A percentile compares a stretch with the other conserved stretches of the same genome.
These are phyloP conservation scores for Oryza meyeriana DNA, from an alignment of 176 grass and related monocot species.

Conservation along the genomic window DNA sequence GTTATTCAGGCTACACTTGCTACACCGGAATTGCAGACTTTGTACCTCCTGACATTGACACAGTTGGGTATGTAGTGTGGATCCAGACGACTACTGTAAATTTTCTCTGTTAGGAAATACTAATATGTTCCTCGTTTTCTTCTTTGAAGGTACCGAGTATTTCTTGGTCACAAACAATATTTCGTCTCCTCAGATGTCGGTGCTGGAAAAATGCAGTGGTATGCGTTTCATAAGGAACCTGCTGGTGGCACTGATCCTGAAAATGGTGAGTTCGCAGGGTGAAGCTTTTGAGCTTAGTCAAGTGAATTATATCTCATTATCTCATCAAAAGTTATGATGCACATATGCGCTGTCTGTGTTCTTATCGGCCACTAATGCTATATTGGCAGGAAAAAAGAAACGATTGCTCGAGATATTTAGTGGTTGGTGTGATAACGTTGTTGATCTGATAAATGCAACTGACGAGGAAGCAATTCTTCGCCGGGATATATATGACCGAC, in stretches of 20 bases:
- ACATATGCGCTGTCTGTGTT: background rate
- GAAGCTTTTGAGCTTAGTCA: conserved; percentile 5
- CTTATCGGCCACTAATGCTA: conserved; percentile 19
- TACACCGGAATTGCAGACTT: conserved; percentile 97
- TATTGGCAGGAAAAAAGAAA: conserved; percentile 67
- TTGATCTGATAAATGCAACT: conserved; percentile 85
- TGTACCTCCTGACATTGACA: conserved; percentile 95
- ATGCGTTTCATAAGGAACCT: conserved; percentile 92
- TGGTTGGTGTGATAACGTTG: conserved; percentile 93
- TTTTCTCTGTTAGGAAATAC: conserved; percentile 23
- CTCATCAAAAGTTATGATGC: background rate
- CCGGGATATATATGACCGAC: conserved; percentile 87
- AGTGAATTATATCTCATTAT: conserved; percentile 1
- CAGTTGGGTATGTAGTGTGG: conserved; percentile 70
- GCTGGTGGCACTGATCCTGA: conserved; percentile 81
- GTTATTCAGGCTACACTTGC: conserved; percentile 96
- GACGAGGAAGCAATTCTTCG: conserved; percentile 84
- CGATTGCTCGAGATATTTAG: conserved; percentile 75
- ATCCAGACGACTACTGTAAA: background rate
- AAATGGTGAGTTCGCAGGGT: conserved; percentile 58
- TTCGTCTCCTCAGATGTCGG: conserved; percentile 98
- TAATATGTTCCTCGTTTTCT: background rate
- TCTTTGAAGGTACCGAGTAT: conserved; percentile 78
- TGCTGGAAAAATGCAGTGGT: conserved; percentile 99
- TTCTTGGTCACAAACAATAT: conserved; percentile 98